Evolutionary conservation across 768 basidiomycete species (phyloP), one percentile per base, ranked within the genome.

Genomic region (Kwoniella sp.): DNA sequence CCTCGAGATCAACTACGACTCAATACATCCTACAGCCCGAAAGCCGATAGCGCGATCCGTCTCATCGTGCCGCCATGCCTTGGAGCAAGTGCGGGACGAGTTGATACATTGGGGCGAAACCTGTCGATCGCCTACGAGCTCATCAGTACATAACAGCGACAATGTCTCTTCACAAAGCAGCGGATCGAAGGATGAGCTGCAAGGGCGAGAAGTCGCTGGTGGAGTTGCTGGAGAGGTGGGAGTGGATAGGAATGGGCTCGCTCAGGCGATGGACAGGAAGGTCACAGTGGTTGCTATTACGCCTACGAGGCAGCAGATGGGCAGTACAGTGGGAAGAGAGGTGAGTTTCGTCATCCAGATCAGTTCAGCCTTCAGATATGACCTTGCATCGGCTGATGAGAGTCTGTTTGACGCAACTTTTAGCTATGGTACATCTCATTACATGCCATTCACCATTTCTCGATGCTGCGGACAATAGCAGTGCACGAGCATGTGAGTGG

Each of bases 361-460:
- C n/a, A n/a, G n/a, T 11, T 57, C 28, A 7, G 11, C 13, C 30
- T 38, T 4, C 34, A 13, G 26, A 52, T 52, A 22, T 59, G 9
- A 13, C 31, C 20, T 12, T 11, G 15, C 26, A n/a, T n/a, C n/a
- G n/a, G 13, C 57, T 34, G 48, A 25, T 25, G 25, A 23, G 34
- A 22, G 8, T 55, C 58, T 69, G 60, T 66, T 28, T 20, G 17
- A 37, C n/a, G n/a, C 41, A 4, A 4, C 4, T 2, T 54, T 38
- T 31, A 77, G 75, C 66, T 77, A 11, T 77, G 76, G 76, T 77
- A 75, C 59, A 70, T 68, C 58, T 68, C 73, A n/a, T 47, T 75
- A 13, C 76, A 77, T 53, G 76, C 76, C 7, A 77, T 77, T 9
- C 76, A 77, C 50, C 76, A 77, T 51, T 77, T 75, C 59, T 73